A percentile compares a stretch with the other conserved stretches of the same genome.
These are phyloP conservation scores for Backusella liffmaniae DNA, from an alignment of 192 early-diverging fungal species.

Conservation along the genomic window DNA sequence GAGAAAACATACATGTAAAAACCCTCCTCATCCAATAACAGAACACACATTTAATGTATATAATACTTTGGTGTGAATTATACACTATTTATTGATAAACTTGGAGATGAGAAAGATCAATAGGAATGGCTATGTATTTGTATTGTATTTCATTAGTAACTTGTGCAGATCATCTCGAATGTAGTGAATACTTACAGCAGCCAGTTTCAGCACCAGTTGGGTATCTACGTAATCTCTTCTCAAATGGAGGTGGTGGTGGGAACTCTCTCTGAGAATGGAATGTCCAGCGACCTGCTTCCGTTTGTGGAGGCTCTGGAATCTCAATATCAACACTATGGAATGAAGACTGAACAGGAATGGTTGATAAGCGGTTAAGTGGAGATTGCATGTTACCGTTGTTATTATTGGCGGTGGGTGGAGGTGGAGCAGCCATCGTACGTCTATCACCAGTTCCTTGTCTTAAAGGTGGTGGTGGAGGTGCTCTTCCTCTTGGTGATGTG, in stretches of 20 bases:
- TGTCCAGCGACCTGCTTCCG: conserved; percentile 38
- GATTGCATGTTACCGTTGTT: conserved; percentile 1
- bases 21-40: no score
- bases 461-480: conserved; percentile 1
- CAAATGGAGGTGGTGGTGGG: conserved; percentile 34
- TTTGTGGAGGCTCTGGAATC: conserved; percentile 34
- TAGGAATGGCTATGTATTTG: conserved; percentile 19
- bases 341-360: conserved; percentile 22
- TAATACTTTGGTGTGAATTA: no score
- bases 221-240: conserved; percentile 31
- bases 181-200: conserved; percentile 29
- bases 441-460: background rate
- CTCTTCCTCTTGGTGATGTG: background rate
- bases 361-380: conserved; percentile 17
- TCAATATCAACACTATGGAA: conserved; percentile 20
- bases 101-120: conserved; percentile 25
- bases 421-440: conserved; percentile 15
- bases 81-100: background rate
- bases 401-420: conserved; percentile 3
- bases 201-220: conserved; percentile 36
- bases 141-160: background rate
- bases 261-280: conserved; percentile 39
- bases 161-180: background rate
- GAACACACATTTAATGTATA: no score
- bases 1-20: no score